Percentiles rank a stretch among this genome's conserved stretches.
Conservation (phyloP, 2,329 filamentous ascomycete species). For the Phyllosticta citrichinensis region DNA sequence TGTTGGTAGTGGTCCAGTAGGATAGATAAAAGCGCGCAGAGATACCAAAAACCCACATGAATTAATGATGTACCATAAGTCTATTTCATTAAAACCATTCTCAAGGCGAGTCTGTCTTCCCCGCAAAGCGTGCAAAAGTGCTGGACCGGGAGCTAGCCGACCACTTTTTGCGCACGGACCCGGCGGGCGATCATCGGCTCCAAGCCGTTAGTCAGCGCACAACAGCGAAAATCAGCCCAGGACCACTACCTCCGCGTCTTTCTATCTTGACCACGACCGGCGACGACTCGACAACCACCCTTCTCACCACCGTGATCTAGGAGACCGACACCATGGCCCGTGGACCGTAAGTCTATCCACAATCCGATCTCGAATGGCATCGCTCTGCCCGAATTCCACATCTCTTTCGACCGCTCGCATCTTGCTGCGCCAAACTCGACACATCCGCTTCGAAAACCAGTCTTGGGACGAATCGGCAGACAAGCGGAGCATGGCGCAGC, state of each 20-base stretch:
- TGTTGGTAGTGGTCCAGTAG: not conserved
- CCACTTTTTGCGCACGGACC: slow-evolving; percentile 17
- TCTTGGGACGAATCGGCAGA: not conserved
- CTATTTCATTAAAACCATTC: not conserved
- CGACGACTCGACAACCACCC: slow-evolving; percentile 22
- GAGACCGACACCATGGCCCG: slow-evolving; percentile 50
- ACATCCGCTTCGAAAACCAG: not conserved
- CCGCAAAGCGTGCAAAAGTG: slow-evolving; percentile 26
- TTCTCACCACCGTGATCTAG: slow-evolving; percentile 24
- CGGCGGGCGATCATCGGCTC: slow-evolving; percentile 1
- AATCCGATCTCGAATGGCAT: not conserved
- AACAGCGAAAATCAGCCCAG: slow-evolving; percentile 8
- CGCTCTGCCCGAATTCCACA: not conserved
- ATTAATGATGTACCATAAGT: not conserved
- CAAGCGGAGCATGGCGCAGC: not conserved
- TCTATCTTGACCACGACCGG: slow-evolving; percentile 14
- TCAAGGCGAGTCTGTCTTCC: slow-evolving; percentile 16
- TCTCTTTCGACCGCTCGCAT: not conserved
- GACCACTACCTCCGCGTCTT: not conserved
- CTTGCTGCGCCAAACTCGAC: not conserved
- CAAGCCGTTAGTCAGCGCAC: slow-evolving; percentile 8
- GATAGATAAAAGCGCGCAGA: not conserved
- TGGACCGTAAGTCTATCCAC: slow-evolving; percentile 46
- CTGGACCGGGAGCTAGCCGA: slow-evolving; percentile 28
- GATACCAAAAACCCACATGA: not conserved